Base-by-base conservation (phyloP, 2,329 filamentous ascomycete genomes). In the Tolypocladium pustulatum region DNA sequence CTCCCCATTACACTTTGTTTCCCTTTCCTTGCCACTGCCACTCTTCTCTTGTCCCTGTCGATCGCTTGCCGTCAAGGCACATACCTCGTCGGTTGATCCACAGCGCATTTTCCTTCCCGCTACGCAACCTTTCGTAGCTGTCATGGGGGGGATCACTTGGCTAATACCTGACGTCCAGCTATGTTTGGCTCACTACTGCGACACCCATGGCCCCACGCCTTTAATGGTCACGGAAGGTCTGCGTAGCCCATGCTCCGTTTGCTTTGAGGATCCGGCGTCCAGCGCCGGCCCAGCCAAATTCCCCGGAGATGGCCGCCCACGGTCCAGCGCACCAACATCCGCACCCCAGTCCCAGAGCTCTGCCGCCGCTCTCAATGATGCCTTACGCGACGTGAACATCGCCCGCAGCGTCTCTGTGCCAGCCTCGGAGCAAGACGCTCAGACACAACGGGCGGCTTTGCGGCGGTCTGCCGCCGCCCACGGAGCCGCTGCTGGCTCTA, bases 101-200 rank as follows among this genome's bases (percentile, higher is more conserved):
- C 49, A 22, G 2, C 20, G 4, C 20, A 53, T 20, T 36, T n/a
- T 34, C 30, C 8, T 30, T 36, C 49, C 22, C 49, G 3, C 46
- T 32, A 2, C 46, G 8, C 17, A 27, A 30, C 46, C 9, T 34
- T 27, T 4, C 53, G 51, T 57, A 55, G 34, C 58, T 54, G 63
- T 58, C 58, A 72, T 73, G 70, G 66, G 63, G 57, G 65, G 43
- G 65, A 62, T 62, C 65, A 60, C 59, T 55, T 57, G 60, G 65
- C 73, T 75, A 68, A 75, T 70, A 58, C 62, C 65, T 27, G 60
- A 62, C 61, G 59, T 83, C 60, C 80, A 88, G 85, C 75, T 88
- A 68, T 87, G 84, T 70, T 78, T 88, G 65, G 85, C 85, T 66
- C 85, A 88, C 70, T 88, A 87, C 69, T 88, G 85, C 77, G 85